Percentiles rank a stretch among this genome's conserved stretches.
Conservation (phyloP, 2,329 filamentous ascomycete genomes). For the Lachnellula cervina region DNA sequence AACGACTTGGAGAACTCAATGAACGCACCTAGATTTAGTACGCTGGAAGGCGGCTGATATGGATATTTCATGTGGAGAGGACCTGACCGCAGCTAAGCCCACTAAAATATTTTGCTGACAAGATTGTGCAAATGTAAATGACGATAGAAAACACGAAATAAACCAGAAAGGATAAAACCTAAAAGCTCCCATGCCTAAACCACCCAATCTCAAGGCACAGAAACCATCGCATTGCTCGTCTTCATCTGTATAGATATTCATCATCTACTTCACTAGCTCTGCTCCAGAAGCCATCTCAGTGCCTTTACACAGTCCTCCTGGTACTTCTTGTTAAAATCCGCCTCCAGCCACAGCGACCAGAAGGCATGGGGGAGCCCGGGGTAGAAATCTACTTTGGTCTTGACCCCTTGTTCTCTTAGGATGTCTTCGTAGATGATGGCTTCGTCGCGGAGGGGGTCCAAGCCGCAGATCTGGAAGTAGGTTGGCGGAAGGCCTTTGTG, state of each 20-base stretch:
- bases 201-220: too few species aligned
- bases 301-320: conserved; percentile 21
- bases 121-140: too few species aligned
- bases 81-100: too few species aligned
- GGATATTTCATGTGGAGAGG: too few species aligned
- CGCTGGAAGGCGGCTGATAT: too few species aligned
- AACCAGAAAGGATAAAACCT: too few species aligned
- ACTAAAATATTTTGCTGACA: too few species aligned
- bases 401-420: conserved; percentile 37
- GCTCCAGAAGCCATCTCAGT: conserved; percentile 18
- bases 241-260: not conserved
- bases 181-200: too few species aligned
- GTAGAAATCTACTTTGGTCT: conserved; percentile 30
- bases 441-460: conserved; percentile 49
- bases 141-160: too few species aligned
- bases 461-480: conserved; percentile 47
- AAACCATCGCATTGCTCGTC: not conserved
- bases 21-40: too few species aligned
- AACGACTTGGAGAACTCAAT: too few species aligned
- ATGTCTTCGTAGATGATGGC: conserved; percentile 47
- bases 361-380: conserved; percentile 32
- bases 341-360: conserved; percentile 27
- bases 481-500: conserved; percentile 38
- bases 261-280: conserved; percentile 6
- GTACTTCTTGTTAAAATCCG: conserved; percentile 22